Percentiles rank a stretch among this genome's conserved stretches.
Conservation (phyloP, 352 stramenopile species). For the Pythium dissimile region DNA sequence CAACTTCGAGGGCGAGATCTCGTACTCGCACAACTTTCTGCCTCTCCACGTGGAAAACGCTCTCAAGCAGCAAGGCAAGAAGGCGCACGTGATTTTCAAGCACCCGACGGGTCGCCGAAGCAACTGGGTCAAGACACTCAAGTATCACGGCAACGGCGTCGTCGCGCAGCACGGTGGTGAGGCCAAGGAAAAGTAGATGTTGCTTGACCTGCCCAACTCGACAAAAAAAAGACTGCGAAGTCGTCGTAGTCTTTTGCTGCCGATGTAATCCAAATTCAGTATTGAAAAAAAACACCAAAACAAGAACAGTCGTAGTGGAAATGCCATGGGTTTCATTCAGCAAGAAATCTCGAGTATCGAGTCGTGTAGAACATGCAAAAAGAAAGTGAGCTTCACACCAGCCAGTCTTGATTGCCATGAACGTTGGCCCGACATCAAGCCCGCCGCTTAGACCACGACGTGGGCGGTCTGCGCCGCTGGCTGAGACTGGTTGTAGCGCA, state of each 20-base stretch:
- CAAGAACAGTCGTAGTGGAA: background rate
- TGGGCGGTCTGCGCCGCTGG: conserved; percentile 41
- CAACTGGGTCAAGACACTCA: conserved; percentile 88
- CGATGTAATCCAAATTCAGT: conserved; percentile 5
- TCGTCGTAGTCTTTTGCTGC: background rate
- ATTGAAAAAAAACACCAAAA: background rate
- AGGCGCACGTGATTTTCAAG: conserved; percentile 68
- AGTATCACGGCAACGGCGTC: conserved; percentile 81
- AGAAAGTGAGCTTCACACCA: background rate
- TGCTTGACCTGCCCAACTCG: no score
- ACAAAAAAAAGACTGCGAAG: background rate
- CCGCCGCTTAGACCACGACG: conserved; percentile 40
- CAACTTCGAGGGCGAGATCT: conserved; percentile 75
- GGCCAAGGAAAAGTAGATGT: conserved; percentile 57
- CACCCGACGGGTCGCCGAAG: conserved; percentile 70
- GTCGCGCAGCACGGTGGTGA: conserved; percentile 79
- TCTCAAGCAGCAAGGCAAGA: conserved; percentile 82
- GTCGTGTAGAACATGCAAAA: conserved; percentile 7
- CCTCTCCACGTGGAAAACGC: conserved; percentile 64
- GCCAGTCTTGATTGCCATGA: no score
- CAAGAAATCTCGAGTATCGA: background rate
- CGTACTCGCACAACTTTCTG: conserved; percentile 88
- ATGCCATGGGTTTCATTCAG: background rate
- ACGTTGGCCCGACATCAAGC: background rate
- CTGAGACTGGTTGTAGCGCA: conserved; percentile 76